Conservation (phyloP, 257 asterid genomes). For the Gynochthodes officinalis region DNA sequence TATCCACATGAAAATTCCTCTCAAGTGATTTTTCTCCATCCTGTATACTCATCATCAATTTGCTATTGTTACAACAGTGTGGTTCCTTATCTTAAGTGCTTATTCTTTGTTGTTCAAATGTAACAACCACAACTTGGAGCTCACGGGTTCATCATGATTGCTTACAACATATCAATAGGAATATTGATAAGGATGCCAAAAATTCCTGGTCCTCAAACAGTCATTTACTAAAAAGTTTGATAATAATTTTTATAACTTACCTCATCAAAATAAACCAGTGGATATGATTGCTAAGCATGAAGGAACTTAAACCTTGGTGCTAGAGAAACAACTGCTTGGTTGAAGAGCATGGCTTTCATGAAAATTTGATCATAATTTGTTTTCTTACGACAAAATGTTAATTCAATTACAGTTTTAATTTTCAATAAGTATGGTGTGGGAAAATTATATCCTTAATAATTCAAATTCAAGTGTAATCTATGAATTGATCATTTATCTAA, state of each 20-base stretch:
- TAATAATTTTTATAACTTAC: constrained; percentile 23
- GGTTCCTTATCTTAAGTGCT: constrained; percentile 25
- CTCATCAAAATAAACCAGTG: constrained; percentile 36
- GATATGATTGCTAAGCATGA: constrained; percentile 37
- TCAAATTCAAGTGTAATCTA: no score
- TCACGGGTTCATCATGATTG: constrained; percentile 38
- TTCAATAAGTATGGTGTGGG: no score
- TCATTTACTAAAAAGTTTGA: constrained; percentile 36
- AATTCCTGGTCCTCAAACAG: constrained; percentile 42
- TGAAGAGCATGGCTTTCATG: no score
- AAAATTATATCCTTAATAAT: no score
- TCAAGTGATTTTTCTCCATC: constrained; percentile 47
- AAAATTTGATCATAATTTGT: no score
- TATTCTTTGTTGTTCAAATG: constrained; percentile 54
- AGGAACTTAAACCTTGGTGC: constrained; percentile 34
- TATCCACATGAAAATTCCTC: constrained; percentile 44
- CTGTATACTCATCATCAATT: neutral
- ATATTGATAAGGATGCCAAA: constrained; percentile 35
- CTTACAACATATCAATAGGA: constrained; percentile 31
- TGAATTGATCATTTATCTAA: no score
- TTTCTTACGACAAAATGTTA: no score
- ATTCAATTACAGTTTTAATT: no score
- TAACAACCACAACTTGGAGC: constrained; percentile 41
- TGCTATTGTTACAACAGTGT: neutral
- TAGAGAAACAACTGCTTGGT: no score